Base-by-base conservation (phyloP, 768 basidiomycete genomes). In the Strobilomyces dryophilus region DNA sequence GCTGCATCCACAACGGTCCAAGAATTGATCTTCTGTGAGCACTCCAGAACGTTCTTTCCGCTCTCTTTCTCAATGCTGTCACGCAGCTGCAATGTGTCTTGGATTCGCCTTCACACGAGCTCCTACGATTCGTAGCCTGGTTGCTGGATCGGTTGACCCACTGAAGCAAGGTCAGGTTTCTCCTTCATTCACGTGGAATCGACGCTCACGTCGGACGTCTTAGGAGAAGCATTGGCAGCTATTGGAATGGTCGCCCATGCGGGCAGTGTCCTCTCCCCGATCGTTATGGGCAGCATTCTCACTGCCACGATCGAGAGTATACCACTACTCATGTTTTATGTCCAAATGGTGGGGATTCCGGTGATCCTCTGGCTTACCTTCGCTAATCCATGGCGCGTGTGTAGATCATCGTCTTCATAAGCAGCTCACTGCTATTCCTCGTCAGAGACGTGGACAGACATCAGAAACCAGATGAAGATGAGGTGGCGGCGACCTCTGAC, bases 261-360 rank as follows among this genome's bases (percentile, higher is more conserved):
- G 3, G 69, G 61, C 27, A 15, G 8, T 5, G 15, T 59, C 3
- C 52, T 69, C 21, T 69, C 69, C 5, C 66, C 67, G 3, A 27
- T 71, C 47, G 49, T 71, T 41, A 67, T 71, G 65, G 68, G 68
- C 8, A 45, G 65, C 37, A 58, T 69, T 32, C 42, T 69, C 24
- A 61, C 63, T 11, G 51, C 55, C 34, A 62, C 67, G 9, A 65
- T 67, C 24, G 42, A 36, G n/a, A 57, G 50, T 0, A 14, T 15
- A 8, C 66, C 66, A 29, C 10, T 67, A 21, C 37, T 67, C 45
- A 9, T 63, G 27, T 67, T 67, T 52, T 54, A 67, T 34, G 45
- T 67, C 7, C 62, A 65, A 18, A n/a, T 55, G 56, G 67, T 67
- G 26, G 24, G 61, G 8, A n/a, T 10, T 4, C 18, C 7, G 3